These are phyloP conservation scores for Secale cereale DNA, from an alignment of 176 grass and related monocot species.

Conservation along the genomic window DNA sequence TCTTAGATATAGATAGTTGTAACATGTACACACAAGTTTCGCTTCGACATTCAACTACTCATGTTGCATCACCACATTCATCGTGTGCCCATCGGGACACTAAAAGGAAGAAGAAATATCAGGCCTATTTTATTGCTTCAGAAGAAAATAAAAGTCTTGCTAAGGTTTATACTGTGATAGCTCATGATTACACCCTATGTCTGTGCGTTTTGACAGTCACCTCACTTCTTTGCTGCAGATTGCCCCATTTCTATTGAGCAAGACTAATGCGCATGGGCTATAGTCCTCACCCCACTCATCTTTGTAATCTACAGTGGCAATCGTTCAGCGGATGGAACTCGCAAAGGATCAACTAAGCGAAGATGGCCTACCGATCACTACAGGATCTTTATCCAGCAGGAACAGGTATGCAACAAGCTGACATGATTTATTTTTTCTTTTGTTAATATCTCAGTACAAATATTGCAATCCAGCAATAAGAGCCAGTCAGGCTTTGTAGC, in stretches of 20 bases:
- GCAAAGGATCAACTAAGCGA: not conserved
- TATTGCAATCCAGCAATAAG: not conserved
- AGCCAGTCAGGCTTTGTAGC: not conserved
- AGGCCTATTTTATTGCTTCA: not conserved
- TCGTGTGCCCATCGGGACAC: not conserved
- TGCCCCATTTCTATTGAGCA: not conserved
- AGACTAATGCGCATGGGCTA: not conserved
- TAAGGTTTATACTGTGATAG: not conserved
- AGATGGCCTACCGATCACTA: not conserved
- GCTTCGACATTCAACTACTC: not conserved
- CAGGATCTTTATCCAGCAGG: not conserved
- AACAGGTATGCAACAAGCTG: constrained; percentile 20
- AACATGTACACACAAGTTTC: not conserved
- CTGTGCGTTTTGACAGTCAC: not conserved
- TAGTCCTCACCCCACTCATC: not conserved
- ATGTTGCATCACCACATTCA: not conserved
- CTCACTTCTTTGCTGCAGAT: not conserved
- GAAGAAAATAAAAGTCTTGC: not conserved
- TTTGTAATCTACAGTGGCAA: constrained; percentile 9
- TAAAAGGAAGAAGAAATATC: not conserved
- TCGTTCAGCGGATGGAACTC: not conserved
- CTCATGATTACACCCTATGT: constrained; percentile 1
- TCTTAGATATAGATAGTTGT: not conserved
- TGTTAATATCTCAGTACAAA: not conserved
- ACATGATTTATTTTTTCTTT: constrained; percentile 7